These are phyloP conservation scores for Dentipellis sp. DNA, from an alignment of 768 basidiomycete species.

Conservation along the genomic window DNA sequence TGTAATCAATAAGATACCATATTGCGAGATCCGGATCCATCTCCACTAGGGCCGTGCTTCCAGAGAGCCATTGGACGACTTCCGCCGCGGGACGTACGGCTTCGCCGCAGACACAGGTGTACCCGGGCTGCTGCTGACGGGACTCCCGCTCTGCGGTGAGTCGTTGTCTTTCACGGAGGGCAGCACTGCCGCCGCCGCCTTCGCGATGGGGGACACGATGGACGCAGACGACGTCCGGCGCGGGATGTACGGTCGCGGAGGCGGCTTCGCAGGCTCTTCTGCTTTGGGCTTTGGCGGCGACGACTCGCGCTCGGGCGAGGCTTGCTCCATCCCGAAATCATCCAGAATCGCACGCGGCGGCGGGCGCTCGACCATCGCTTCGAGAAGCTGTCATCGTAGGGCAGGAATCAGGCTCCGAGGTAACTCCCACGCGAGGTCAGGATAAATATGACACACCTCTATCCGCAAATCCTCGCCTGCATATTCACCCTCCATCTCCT, in stretches of 20 bases:
- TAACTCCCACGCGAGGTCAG: not conserved
- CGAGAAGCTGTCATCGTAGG: slow-evolving; percentile 46
- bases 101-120: not conserved
- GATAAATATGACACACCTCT: slow-evolving; percentile 39
- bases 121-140: not conserved
- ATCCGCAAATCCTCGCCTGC: slow-evolving; percentile 82
- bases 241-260: not conserved
- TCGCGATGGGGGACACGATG: not conserved
- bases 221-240: not conserved
- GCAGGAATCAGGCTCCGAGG: not conserved
- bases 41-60: not conserved
- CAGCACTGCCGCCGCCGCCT: not conserved
- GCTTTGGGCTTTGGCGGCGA: not conserved
- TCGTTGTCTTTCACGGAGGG: not conserved
- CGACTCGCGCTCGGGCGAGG: not conserved
- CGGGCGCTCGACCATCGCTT: slow-evolving; percentile 80
- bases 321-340: slow-evolving; percentile 26
- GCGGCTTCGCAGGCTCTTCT: not conserved
- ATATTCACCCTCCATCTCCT: slow-evolving; percentile 86
- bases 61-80: not conserved
- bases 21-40: not conserved
- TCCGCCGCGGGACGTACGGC: slow-evolving; percentile 1
- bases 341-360: slow-evolving; percentile 66
- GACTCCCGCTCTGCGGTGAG: no score
- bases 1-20: not conserved